Conservation (phyloP, 2,329 filamentous ascomycete species). For the Colletotrichum chlorophyti region DNA sequence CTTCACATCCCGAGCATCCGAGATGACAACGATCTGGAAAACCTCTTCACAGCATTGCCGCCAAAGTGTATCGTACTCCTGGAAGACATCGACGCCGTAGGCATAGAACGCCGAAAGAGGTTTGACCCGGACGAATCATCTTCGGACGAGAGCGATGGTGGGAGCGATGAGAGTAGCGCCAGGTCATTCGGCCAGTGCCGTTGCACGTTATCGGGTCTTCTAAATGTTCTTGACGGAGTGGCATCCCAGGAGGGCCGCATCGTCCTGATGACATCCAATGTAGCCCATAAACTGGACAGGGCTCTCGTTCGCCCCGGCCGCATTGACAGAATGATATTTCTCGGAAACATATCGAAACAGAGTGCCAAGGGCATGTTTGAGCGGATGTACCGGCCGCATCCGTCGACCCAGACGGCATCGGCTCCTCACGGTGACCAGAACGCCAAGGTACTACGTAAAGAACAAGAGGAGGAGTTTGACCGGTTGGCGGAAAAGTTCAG, state of each 20-base stretch:
- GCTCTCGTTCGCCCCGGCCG: constrained; percentile 70
- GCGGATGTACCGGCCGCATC: constrained; percentile 17
- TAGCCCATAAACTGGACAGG: constrained; percentile 65
- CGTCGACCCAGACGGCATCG: neutral
- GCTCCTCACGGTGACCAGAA: neutral
- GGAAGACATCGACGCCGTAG: constrained; percentile 37
- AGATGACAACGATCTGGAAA: constrained; percentile 37
- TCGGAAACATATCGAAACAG: constrained; percentile 59
- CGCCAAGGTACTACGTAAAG: neutral
- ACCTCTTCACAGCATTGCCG: constrained; percentile 37
- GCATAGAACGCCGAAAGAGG: constrained; percentile 31
- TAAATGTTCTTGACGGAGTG: constrained; percentile 74
- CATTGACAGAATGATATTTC: constrained; percentile 73
- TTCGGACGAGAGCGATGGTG: constrained; percentile 35
- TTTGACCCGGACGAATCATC: constrained; percentile 17
- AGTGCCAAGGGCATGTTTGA: constrained; percentile 26
- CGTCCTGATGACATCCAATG: constrained; percentile 76
- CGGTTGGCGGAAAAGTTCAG: neutral
- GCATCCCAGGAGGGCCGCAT: constrained; percentile 72
- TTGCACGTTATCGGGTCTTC: constrained; percentile 64
- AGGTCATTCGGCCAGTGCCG: constrained; percentile 14
- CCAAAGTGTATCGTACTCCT: constrained; percentile 33
- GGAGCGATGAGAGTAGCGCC: constrained; percentile 7
- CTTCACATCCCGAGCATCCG: constrained; percentile 65
- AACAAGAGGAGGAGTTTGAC: neutral